These are phyloP conservation scores for Rhytidhysteron rufulum DNA, from an alignment of 2,329 filamentous ascomycete genomes.

Conservation along the genomic window DNA sequence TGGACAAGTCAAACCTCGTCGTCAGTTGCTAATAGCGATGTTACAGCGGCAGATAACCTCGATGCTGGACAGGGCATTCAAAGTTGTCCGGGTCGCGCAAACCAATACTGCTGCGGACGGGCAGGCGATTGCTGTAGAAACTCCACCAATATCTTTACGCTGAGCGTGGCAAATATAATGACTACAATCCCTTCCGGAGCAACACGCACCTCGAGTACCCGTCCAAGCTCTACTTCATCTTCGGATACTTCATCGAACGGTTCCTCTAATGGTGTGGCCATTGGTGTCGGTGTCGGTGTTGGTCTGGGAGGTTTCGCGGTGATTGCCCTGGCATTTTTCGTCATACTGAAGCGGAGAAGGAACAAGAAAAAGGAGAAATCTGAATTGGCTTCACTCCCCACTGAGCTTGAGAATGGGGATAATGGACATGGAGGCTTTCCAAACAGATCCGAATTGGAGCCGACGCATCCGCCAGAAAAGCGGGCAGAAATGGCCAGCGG, in stretches of 20 bases:
- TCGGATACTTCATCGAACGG: neutral
- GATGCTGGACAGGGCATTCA: conserved; percentile 15
- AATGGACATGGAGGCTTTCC: neutral
- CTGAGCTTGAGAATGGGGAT: neutral
- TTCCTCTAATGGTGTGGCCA: conserved; percentile 8
- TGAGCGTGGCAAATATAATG: conserved; percentile 10
- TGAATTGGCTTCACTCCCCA: neutral
- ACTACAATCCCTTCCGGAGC: conserved; percentile 12
- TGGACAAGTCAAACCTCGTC: neutral
- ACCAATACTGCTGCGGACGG: conserved; percentile 16
- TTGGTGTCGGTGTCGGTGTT: conserved; percentile 17
- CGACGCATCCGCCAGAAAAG: neutral
- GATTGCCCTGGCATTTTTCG: conserved; percentile 8
- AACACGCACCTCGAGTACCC: conserved; percentile 5
- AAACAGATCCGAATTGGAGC: neutral
- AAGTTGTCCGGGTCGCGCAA: conserved; percentile 11
- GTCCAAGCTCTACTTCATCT: conserved; percentile 3
- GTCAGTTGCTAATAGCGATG: conserved; percentile 1
- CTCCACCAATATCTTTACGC: conserved; percentile 11
- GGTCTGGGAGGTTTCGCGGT: conserved; percentile 12
- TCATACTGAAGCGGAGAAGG: conserved; percentile 6
- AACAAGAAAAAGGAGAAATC: neutral
- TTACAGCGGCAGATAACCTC: conserved; percentile 5
- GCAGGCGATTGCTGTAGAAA: conserved; percentile 17
- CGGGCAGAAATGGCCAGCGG: conserved; percentile 1